These are phyloP conservation scores for Polyplosphaeria fusca DNA, from an alignment of 495 filamentous ascomycete species.

Conservation along the genomic window DNA sequence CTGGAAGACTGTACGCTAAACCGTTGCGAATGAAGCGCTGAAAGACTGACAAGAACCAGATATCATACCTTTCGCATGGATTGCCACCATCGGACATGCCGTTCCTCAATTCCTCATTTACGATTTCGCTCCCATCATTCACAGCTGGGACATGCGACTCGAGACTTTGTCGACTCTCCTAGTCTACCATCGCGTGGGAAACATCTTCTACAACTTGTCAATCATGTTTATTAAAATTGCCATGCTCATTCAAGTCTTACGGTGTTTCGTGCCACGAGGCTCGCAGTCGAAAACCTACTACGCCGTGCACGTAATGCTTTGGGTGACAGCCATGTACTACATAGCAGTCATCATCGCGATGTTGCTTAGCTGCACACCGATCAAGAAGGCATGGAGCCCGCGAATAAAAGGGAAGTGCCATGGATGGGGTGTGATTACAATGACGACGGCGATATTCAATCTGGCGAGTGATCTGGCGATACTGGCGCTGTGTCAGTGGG, in stretches of 20 bases:
- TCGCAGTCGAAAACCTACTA: conserved; percentile 11
- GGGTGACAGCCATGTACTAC: not conserved
- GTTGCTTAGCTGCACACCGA: conserved; percentile 5
- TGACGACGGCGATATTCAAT: conserved; percentile 1
- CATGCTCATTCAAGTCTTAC: conserved; percentile 8
- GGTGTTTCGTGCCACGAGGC: conserved; percentile 13
- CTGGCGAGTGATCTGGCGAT: conserved; percentile 2
- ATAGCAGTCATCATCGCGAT: not conserved
- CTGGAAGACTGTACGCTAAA: conserved; percentile 13
- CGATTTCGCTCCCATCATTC: conserved; percentile 16
- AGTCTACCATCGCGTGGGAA: not conserved
- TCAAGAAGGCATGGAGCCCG: conserved; percentile 12
- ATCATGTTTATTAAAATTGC: conserved; percentile 10
- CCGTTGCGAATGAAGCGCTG: not conserved
- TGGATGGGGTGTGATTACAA: not conserved
- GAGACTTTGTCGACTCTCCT: not conserved
- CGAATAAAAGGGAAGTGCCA: conserved; percentile 8
- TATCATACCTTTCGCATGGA: not conserved
- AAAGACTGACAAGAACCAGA: not conserved
- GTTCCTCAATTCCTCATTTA: not conserved
- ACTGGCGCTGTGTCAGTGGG: not conserved
- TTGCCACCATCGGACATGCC: conserved; percentile 4
- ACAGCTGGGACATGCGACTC: conserved; percentile 10
- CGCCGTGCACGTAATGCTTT: not conserved
- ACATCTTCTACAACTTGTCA: conserved; percentile 7